Base-by-base conservation (phyloP, 352 stramenopile genomes). In the Phytophthora kernoviae region DNA sequence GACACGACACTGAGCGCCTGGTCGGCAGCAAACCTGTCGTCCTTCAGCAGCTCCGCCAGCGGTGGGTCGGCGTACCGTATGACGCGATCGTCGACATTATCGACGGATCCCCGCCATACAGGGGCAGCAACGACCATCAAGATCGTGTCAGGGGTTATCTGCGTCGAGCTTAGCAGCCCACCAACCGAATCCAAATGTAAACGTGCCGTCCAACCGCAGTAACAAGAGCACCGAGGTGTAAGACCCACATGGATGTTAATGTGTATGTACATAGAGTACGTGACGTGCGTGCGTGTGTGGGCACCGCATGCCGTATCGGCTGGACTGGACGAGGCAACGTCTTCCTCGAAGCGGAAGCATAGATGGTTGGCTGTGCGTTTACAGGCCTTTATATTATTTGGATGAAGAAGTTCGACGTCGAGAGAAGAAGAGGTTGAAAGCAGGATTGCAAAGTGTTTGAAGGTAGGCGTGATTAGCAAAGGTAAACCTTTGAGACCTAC, bases 1-100 rank as follows among this genome's bases (percentile, higher is more conserved):
- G 83, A 93, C 46, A 91, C 83, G 30, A 74, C 61, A 5, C 65
- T 92, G n/a, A 92, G 80, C 62, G 73, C 60, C 26, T 74, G 84
- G 54, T 89, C 78, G 8, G 58, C 46, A 24, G 62, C 74, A 0
- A 63, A 81, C 11, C 49, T 73, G 5, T 91, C 81, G 1, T 78
- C 77, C 32, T 75, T 65, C 22, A 52, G 60, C 0, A 80, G 68
- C 49, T 65, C 59, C 48, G 62, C 37, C 1, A 72, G 54, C 8
- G 45, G 57, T 4, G 43, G 43, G 1, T 66, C 57, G 4, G 62
- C 47, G 22, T 46, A 56, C 27, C 52, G 62, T 2, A 54, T 59
- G 46, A 65, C 52, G 3, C 50, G 66, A 34, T 68, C 51, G 8
- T 62, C 65, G 1, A 40, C 59, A 1, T 41, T 65, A 5, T 70